Evolutionary conservation across 108 stramenopile species (phyloP).

Genomic region (Nitzschia putrida): DNA sequence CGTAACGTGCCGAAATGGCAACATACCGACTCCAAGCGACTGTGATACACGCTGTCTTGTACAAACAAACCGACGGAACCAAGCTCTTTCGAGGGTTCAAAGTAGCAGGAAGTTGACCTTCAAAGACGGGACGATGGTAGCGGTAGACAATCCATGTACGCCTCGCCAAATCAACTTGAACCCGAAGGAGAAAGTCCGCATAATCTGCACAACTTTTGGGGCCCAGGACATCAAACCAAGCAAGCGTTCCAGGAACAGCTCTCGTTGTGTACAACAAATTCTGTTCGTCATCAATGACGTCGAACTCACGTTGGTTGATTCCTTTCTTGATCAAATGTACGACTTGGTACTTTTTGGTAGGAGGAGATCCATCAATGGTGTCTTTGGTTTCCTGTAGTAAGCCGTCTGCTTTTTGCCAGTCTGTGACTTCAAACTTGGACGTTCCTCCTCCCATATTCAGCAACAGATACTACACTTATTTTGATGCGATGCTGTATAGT

Average conservation of each 20-base stretch:
- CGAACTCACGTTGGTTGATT: slow-evolving; percentile 45
- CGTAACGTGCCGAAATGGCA: slow-evolving; percentile 39
- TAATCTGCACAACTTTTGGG: background rate
- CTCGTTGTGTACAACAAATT: slow-evolving; percentile 39
- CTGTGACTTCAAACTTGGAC: slow-evolving; percentile 37
- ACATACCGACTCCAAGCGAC: slow-evolving; percentile 51
- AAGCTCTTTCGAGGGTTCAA: slow-evolving; percentile 1
- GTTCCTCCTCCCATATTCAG: slow-evolving; percentile 41
- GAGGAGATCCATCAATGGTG: slow-evolving; percentile 43
- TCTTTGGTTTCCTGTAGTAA: slow-evolving; percentile 17
- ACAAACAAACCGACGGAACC: slow-evolving; percentile 10
- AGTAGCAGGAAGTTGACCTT: slow-evolving; percentile 25
- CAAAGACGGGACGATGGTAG: slow-evolving; percentile 35
- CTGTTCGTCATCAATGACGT: slow-evolving; percentile 34
- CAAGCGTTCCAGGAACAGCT: slow-evolving; percentile 44
- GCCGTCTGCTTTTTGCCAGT: slow-evolving; percentile 41
- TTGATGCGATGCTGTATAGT: too few species aligned
- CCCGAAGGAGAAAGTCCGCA: slow-evolving; percentile 27
- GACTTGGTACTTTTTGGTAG: slow-evolving; percentile 24
- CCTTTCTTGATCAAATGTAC: slow-evolving; percentile 31
- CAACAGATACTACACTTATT: too few species aligned
- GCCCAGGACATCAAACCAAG: slow-evolving; percentile 52
- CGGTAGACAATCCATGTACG: slow-evolving; percentile 23
- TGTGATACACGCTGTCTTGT: slow-evolving; percentile 39
- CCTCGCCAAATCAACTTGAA: slow-evolving; percentile 18